Evolutionary conservation across 768 basidiomycete genomes (phyloP).

Genomic region (Suillus luteus): DNA sequence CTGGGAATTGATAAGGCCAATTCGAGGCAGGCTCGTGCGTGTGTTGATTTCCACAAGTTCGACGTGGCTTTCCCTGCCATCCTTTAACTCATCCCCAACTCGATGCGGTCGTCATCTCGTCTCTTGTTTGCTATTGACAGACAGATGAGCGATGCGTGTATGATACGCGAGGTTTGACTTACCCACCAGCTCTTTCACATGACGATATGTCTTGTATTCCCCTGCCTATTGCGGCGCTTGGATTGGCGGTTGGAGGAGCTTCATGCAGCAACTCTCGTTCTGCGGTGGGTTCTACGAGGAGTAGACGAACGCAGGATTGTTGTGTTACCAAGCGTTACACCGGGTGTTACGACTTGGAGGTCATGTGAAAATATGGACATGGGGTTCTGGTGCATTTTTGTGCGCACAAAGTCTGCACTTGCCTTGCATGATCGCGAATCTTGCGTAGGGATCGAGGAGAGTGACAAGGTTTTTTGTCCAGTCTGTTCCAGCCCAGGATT

Average conservation of each 20-base stretch:
- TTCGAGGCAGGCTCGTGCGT: conserved; percentile 78
- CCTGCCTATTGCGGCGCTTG: conserved; percentile 60
- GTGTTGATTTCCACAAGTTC: conserved; percentile 88
- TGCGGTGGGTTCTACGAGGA: conserved; percentile 74
- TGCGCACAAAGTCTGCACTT: conserved; percentile 49
- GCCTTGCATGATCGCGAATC: neutral
- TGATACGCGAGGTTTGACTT: conserved; percentile 24
- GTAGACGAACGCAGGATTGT: conserved; percentile 64
- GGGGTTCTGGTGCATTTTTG: conserved; percentile 54
- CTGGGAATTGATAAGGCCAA: conserved; percentile 17
- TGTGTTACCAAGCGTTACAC: conserved; percentile 65
- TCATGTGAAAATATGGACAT: conserved; percentile 53
- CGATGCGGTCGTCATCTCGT: conserved; percentile 48
- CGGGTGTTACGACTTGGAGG: conserved; percentile 85
- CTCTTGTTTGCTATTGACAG: conserved; percentile 47
- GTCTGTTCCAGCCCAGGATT: too few relatives aligned
- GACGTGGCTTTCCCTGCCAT: conserved; percentile 74
- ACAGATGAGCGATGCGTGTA: conserved; percentile 35
- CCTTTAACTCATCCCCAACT: conserved; percentile 44
- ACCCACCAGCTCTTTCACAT: conserved; percentile 56
- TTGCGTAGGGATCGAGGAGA: too few relatives aligned
- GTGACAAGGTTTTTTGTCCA: too few relatives aligned
- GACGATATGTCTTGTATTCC: too few relatives aligned
- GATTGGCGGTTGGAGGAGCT: conserved; percentile 53
- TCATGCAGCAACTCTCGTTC: conserved; percentile 89